phyloP scores from a whole-genome alignment of 1,139 yeast genomes.

The Yamadazyma sp. region DNA sequence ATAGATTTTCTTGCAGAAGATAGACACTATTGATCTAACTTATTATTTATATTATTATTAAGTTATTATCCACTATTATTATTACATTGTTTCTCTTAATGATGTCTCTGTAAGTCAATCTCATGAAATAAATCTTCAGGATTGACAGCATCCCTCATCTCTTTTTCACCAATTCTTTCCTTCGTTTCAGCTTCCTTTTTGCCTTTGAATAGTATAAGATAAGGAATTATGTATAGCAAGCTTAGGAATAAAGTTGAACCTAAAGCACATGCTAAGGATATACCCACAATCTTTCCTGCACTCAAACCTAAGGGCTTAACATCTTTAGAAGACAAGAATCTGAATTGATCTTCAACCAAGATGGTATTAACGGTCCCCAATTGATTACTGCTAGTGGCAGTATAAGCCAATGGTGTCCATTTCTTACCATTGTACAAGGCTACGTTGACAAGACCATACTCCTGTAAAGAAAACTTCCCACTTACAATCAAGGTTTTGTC shows the following conservation, averaged over 20 bases:
- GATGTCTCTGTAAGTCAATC: slow-evolving; percentile 48
- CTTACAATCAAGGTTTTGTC: slow-evolving; percentile 56
- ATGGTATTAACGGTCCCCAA: slow-evolving; percentile 36
- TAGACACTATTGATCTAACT: background rate
- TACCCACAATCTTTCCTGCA: slow-evolving; percentile 79
- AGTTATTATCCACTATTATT: background rate
- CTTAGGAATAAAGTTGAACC: slow-evolving; percentile 76
- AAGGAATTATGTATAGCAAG: slow-evolving; percentile 57
- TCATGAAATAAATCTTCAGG: slow-evolving; percentile 63
- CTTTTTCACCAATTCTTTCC: slow-evolving; percentile 63
- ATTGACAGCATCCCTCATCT: slow-evolving; percentile 66
- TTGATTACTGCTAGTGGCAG: slow-evolving; percentile 20
- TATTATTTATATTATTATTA: too few relatives aligned
- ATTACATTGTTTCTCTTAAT: slow-evolving; percentile 7
- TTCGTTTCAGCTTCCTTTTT: slow-evolving; percentile 33
- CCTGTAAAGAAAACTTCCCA: slow-evolving; percentile 55
- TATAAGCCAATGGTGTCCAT: slow-evolving; percentile 71
- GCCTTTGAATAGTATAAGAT: slow-evolving; percentile 47
- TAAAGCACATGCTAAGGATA: slow-evolving; percentile 83
- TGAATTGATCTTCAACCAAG: slow-evolving; percentile 36
- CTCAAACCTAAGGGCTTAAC: slow-evolving; percentile 28
- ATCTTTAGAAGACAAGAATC: slow-evolving; percentile 41
- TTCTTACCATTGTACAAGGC: slow-evolving; percentile 67
- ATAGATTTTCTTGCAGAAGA: background rate
- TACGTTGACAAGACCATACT: slow-evolving; percentile 62